phyloP scores from a whole-genome alignment of 495 filamentous ascomycete genomes.

The Aspergillus diversus region DNA sequence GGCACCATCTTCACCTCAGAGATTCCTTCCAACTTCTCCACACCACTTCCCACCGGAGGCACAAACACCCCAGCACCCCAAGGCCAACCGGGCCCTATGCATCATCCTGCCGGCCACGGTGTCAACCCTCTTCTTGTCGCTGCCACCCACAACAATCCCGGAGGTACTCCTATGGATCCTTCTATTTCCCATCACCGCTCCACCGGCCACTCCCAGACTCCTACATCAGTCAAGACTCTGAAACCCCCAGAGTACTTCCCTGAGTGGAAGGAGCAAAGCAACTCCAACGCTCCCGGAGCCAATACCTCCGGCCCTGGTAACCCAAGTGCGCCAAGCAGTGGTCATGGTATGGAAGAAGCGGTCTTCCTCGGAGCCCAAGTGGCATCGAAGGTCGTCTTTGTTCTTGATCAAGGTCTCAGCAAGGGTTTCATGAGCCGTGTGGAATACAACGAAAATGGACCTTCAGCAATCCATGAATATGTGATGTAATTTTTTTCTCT shows the following conservation, averaged over 20 bases:
- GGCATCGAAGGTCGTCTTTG: constrained; percentile 73
- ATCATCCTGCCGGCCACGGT: constrained; percentile 55
- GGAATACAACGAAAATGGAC: constrained; percentile 80
- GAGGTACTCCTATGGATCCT: constrained; percentile 39
- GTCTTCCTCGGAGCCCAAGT: constrained; percentile 81
- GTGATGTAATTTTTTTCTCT: constrained; percentile 28
- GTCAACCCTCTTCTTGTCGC: constrained; percentile 93
- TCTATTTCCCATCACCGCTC: constrained; percentile 56
- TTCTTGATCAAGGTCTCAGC: constrained; percentile 68
- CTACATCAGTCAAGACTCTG: constrained; percentile 78
- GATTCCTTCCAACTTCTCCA: constrained; percentile 86
- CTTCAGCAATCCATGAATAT: constrained; percentile 67
- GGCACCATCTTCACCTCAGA: constrained; percentile 97
- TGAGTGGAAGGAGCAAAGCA: constrained; percentile 86
- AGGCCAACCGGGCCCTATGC: constrained; percentile 48
- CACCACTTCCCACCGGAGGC: constrained; percentile 87
- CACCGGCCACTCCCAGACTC: constrained; percentile 83
- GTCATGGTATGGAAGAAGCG: constrained; percentile 65
- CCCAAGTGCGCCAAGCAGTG: constrained; percentile 29
- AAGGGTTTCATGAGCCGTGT: constrained; percentile 74
- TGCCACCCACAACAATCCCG: constrained; percentile 75
- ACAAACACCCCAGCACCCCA: constrained; percentile 83
- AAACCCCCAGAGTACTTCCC: constrained; percentile 85
- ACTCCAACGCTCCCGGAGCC: constrained; percentile 43
- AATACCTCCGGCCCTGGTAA: constrained; percentile 28